A percentile compares a stretch with the other conserved stretches of the same genome.
These are phyloP conservation scores for Penicillium sp. DNA, from an alignment of 2,329 filamentous ascomycete genomes.

Conservation along the genomic window DNA sequence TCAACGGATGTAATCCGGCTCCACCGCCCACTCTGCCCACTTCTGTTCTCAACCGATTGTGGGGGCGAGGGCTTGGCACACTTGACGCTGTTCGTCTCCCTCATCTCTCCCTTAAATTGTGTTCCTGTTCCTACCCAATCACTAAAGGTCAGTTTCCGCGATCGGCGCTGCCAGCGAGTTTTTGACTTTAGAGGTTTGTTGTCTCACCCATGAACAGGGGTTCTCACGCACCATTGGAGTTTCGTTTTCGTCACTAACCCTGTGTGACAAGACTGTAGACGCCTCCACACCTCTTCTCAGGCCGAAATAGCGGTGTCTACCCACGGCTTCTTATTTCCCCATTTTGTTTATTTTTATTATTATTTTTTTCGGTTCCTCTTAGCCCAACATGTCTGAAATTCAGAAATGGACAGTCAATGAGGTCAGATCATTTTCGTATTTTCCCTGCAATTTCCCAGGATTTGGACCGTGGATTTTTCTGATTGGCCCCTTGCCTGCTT, in stretches of 20 bases:
- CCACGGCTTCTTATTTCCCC: neutral
- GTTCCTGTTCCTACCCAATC: neutral
- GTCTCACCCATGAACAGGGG: constrained; percentile 5
- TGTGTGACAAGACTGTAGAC: neutral
- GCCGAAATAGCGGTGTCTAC: constrained; percentile 20
- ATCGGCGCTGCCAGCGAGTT: constrained; percentile 18
- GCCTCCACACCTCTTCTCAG: constrained; percentile 1
- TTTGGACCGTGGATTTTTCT: constrained; percentile 6
- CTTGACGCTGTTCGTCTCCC: neutral
- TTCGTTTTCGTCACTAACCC: constrained; percentile 1
- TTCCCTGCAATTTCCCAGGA: constrained; percentile 10
- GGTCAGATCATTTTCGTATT: constrained; percentile 28
- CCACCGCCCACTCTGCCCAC: neutral
- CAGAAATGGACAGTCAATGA: constrained; percentile 51
- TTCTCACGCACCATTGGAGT: neutral
- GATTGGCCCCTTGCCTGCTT: constrained; percentile 1
- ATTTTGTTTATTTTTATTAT: neutral
- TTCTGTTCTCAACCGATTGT: constrained; percentile 4
- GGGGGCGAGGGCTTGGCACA: constrained; percentile 10
- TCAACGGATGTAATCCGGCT: neutral
- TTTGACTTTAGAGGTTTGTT: constrained; percentile 4
- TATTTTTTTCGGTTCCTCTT: neutral
- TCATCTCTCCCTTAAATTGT: neutral
- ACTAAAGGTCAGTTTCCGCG: constrained; percentile 5
- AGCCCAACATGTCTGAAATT: constrained; percentile 33